Conservation (phyloP, 352 stramenopile species). For the Hyaloperonospora brassicae region DNA sequence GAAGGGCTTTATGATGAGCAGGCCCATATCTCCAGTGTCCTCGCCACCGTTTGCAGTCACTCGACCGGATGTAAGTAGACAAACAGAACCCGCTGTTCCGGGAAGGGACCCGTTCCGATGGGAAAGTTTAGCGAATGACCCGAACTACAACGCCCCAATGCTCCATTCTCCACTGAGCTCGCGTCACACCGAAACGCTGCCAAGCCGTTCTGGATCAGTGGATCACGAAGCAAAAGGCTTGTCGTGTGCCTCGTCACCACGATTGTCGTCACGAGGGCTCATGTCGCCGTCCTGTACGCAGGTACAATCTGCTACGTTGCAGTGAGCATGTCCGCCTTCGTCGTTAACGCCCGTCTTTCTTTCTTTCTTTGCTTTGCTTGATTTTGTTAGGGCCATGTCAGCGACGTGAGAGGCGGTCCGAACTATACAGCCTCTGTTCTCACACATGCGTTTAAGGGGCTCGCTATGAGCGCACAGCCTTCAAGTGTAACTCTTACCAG, state of each 20-base stretch:
- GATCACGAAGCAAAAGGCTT: constrained; percentile 32
- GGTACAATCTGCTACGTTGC: constrained; percentile 9
- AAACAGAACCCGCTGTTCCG: constrained; percentile 6
- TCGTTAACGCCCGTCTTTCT: not conserved
- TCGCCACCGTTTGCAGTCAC: constrained; percentile 63
- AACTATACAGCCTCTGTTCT: constrained; percentile 49
- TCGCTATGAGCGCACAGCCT: constrained; percentile 25
- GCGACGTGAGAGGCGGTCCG: constrained; percentile 24
- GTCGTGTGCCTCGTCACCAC: constrained; percentile 18
- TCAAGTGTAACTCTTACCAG: constrained; percentile 32
- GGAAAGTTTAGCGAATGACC: constrained; percentile 56
- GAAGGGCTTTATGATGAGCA: constrained; percentile 34
- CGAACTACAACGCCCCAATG: constrained; percentile 46
- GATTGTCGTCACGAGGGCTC: constrained; percentile 23
- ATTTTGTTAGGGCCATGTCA: constrained; percentile 9
- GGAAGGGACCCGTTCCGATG: constrained; percentile 55
- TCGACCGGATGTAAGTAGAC: constrained; percentile 11
- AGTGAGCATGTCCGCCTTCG: not conserved
- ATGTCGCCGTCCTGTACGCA: constrained; percentile 33
- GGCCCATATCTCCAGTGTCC: constrained; percentile 40
- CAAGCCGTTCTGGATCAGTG: constrained; percentile 31
- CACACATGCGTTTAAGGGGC: constrained; percentile 59
- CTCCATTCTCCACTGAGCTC: constrained; percentile 41
- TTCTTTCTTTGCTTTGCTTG: constrained; percentile 4
- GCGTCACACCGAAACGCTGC: constrained; percentile 25